Percentiles rank a stretch among this genome's conserved stretches.
Conservation (phyloP, 2,329 filamentous ascomycete species). For the Fusarium liriodendri region DNA sequence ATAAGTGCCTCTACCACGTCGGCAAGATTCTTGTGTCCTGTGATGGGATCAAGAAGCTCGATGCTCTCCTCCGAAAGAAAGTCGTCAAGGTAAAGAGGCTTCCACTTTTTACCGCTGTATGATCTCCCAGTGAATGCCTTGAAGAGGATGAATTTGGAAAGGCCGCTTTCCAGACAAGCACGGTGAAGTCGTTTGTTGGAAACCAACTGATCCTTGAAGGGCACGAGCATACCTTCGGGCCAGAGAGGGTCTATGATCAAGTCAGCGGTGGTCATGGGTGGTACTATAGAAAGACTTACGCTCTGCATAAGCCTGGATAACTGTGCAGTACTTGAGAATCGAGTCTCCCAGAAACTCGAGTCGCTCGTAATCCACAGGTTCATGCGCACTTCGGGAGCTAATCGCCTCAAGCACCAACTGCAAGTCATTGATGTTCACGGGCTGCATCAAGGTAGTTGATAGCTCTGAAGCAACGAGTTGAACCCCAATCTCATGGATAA, state of each 20-base stretch:
- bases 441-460: constrained; percentile 47
- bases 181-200: constrained; percentile 79
- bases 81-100: constrained; percentile 66
- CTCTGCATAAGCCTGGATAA: constrained; percentile 70
- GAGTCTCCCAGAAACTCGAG: constrained; percentile 90
- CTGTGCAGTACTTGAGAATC: constrained; percentile 80
- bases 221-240: constrained; percentile 82
- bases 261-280: background rate
- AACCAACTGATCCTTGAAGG: constrained; percentile 75
- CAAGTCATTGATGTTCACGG: constrained; percentile 64
- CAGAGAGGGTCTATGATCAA: constrained; percentile 67
- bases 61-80: constrained; percentile 38
- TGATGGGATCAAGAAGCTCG: constrained; percentile 37
- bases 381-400: constrained; percentile 70
- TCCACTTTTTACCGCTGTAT: constrained; percentile 72
- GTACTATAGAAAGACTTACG: constrained; percentile 51
- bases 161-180: constrained; percentile 69
- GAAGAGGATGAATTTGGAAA: constrained; percentile 80
- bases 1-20: constrained; percentile 90
- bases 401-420: constrained; percentile 75
- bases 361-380: constrained; percentile 79
- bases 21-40: constrained; percentile 84
- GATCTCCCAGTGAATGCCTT: constrained; percentile 66
- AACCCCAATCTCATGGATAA: constrained; percentile 76
- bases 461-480: constrained; percentile 72